Percentiles rank a stretch among this genome's conserved stretches.
Conservation (phyloP, 768 basidiomycete genomes). For the Agrocybe chaxingu region DNA sequence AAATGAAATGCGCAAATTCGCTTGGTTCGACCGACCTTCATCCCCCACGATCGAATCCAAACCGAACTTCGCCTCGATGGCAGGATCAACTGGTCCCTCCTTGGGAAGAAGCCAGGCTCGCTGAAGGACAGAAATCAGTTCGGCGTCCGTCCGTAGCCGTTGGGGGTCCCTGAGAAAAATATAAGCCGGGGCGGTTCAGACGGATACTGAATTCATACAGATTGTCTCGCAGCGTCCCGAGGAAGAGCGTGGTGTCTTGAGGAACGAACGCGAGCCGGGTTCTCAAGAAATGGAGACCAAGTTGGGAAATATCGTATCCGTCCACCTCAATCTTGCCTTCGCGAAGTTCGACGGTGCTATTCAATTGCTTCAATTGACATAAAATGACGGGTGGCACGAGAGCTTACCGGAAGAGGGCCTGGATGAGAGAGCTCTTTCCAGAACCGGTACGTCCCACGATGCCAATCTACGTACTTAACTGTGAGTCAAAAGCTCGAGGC, state of each 20-base stretch:
- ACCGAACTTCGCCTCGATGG: conserved; percentile 64
- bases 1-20: neutral
- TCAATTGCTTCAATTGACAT: neutral
- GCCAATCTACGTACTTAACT: conserved; percentile 29
- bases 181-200: neutral
- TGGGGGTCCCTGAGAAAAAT: conserved; percentile 46
- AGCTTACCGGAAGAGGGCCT: conserved; percentile 51
- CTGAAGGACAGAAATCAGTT: conserved; percentile 59
- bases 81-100: conserved; percentile 40
- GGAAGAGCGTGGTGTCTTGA: conserved; percentile 54
- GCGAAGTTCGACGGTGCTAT: conserved; percentile 57
- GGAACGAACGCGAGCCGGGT: conserved; percentile 63
- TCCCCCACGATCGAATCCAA: conserved; percentile 58
- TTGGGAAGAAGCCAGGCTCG: conserved; percentile 58
- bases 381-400: neutral
- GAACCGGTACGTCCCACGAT: conserved; percentile 48
- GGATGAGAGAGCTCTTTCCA: conserved; percentile 55
- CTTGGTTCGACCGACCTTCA: conserved; percentile 41
- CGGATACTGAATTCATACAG: conserved; percentile 20
- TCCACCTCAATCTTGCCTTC: conserved; percentile 58
- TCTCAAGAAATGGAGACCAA: conserved; percentile 54
- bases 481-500: neutral
- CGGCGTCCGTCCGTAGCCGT: conserved; percentile 49
- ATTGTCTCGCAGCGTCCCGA: conserved; percentile 42
- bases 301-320: conserved; percentile 42